Evolutionary conservation across 192 early-diverging fungal genomes (phyloP), one percentile per base, ranked within the genome.

Genomic region (Linnemannia exigua): DNA sequence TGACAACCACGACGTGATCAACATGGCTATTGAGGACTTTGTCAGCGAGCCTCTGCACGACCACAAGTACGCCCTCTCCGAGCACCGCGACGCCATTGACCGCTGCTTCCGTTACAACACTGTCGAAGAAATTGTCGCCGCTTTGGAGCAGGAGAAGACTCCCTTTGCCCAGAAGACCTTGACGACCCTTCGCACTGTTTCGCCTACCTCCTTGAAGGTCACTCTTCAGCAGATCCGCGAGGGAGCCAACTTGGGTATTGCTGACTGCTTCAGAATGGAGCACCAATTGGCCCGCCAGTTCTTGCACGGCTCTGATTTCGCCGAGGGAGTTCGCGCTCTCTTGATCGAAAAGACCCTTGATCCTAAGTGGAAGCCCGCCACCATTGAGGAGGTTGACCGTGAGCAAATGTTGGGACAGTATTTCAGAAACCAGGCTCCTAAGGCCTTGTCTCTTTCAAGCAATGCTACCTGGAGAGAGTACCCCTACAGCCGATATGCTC

Each of bases 1-100:
- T 6, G 84, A 91, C 41, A 95, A 97, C 70, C 89, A 94, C 51
- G 93, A 93, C 14, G 95, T 94, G 15, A 92, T 99, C 70, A 98
- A 99, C 81, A 79, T 77, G 70, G 94, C 95, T 12, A 95, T 99
- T 69, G 97, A 99, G 81, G 97, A 99, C 83, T 99, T 97, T 91
- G 94, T 92, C 11, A 93, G 88, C 48, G 93, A 93, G 89, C 88
- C 92, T 36, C 52, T 83, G 15, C 71, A 80, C 54, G 77, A 87
- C 16, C 68, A 89, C 41, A 76, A 71, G 8, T 91, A 89, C 72
- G 69, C 88, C 12, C 84, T 92, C 61, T 89, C 89, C 5, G 84
- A 84, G 0, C 72, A 90, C 67, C 92, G 95, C 48, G 87, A 88
- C 1, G 90, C 93, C 22, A 98, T 99, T 82, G 95, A 98, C 87